Conservation (phyloP, 2,329 filamentous ascomycete species). For the Fusarium praegraminearum region DNA sequence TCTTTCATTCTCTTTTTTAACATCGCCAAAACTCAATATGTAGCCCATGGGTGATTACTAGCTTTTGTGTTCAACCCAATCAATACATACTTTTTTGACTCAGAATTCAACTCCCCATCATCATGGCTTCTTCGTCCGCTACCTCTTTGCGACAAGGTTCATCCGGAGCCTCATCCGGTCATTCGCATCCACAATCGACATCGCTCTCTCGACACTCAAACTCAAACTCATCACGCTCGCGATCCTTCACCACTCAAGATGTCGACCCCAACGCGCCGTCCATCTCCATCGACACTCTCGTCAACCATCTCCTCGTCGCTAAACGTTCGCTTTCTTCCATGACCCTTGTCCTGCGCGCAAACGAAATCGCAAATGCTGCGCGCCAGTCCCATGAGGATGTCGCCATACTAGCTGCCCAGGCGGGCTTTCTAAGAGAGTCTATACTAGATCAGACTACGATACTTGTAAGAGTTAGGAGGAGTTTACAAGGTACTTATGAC, state of each 20-base stretch:
- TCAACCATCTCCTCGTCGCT: slow-evolving; percentile 85
- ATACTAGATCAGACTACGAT: slow-evolving; percentile 68
- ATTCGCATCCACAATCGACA: slow-evolving; percentile 47
- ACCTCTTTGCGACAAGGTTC: slow-evolving; percentile 54
- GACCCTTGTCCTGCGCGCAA: slow-evolving; percentile 83
- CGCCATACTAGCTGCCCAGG: slow-evolving; percentile 77
- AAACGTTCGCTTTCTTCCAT: slow-evolving; percentile 90
- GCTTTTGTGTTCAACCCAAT: background rate
- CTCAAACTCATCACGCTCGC: slow-evolving; percentile 31
- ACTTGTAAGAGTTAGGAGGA: slow-evolving; percentile 63
- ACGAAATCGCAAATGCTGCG: slow-evolving; percentile 84
- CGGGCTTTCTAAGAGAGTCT: slow-evolving; percentile 73
- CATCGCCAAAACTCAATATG: slow-evolving; percentile 34
- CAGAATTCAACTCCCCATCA: background rate
- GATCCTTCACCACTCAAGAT: slow-evolving; percentile 40
- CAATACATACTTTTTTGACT: background rate
- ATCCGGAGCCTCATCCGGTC: slow-evolving; percentile 52
- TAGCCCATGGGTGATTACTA: slow-evolving; percentile 37
- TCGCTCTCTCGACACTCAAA: slow-evolving; percentile 47
- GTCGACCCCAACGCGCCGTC: slow-evolving; percentile 22
- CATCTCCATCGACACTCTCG: slow-evolving; percentile 76
- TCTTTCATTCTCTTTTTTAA: background rate
- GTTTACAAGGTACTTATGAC: slow-evolving; percentile 68
- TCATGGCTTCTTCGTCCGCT: slow-evolving; percentile 54
- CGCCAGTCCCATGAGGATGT: slow-evolving; percentile 82